These are phyloP conservation scores for Yamadazyma paraphyllophila DNA, from an alignment of 805 yeast genomes.

Conservation along the genomic window DNA sequence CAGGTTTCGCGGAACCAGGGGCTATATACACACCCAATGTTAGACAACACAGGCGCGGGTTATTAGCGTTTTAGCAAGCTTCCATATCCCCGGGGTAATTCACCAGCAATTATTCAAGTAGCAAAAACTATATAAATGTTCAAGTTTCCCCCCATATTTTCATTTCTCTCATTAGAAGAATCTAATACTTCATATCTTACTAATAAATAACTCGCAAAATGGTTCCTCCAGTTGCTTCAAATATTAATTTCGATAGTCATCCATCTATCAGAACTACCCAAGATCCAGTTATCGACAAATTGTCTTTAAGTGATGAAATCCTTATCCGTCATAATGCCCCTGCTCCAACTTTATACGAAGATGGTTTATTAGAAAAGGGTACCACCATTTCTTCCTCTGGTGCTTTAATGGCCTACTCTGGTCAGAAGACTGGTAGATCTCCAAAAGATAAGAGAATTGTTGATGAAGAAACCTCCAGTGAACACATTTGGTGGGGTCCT, in stretches of 20 bases:
- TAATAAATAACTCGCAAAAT: conserved; percentile 15
- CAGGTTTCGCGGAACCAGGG: conserved; percentile 2
- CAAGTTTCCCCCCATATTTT: conserved; percentile 4
- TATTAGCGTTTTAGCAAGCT: not conserved
- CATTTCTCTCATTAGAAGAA: not conserved
- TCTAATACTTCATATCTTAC: conserved; percentile 1
- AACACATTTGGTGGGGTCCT: conserved; percentile 98
- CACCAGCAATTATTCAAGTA: not conserved
- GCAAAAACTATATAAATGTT: conserved; percentile 13
- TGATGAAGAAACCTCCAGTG: conserved; percentile 82
- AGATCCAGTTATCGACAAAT: conserved; percentile 42
- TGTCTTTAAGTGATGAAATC: conserved; percentile 57
- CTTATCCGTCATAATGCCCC: conserved; percentile 87
- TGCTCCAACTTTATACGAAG: conserved; percentile 90
- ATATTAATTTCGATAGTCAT: conserved; percentile 39
- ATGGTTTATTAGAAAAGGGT: conserved; percentile 84
- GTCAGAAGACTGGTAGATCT: conserved; percentile 95
- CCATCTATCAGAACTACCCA: conserved; percentile 38
- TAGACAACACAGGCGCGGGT: not conserved
- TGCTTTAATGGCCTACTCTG: conserved; percentile 93
- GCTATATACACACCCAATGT: conserved; percentile 1
- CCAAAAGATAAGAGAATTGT: conserved; percentile 98
- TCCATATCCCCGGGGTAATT: conserved; percentile 15
- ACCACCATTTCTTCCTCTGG: conserved; percentile 92
- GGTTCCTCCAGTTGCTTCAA: conserved; percentile 47